A percentile compares a stretch with the other conserved stretches of the same genome.
These are phyloP conservation scores for Globisporangium uncinulatum DNA, from an alignment of 352 stramenopile genomes.

Conservation along the genomic window DNA sequence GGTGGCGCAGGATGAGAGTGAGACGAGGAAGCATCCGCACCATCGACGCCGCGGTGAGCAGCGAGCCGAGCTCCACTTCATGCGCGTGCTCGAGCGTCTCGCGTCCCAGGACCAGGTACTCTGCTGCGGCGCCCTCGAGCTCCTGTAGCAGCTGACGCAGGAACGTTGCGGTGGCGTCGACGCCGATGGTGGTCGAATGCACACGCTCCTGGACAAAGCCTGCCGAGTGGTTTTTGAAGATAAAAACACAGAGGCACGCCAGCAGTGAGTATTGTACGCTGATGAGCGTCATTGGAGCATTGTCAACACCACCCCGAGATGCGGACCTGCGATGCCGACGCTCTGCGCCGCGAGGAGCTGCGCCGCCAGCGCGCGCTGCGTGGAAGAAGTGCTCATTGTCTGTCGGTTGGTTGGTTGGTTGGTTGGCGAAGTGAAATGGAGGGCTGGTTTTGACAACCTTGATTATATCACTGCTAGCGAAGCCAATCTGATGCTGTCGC, in stretches of 20 bases:
- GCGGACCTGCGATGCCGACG: constrained; percentile 23
- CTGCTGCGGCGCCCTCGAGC: constrained; percentile 40
- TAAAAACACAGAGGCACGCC: neutral
- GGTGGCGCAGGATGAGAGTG: neutral
- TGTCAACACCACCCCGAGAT: neutral
- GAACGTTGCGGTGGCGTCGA: constrained; percentile 55
- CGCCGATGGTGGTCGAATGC: constrained; percentile 56
- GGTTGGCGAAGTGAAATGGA: constrained; percentile 1
- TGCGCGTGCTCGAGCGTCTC: constrained; percentile 29
- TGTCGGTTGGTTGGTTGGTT: neutral
- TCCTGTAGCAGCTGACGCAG: constrained; percentile 60
- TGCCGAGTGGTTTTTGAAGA: constrained; percentile 10
- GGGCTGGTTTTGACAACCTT: neutral
- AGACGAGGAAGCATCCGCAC: constrained; percentile 13
- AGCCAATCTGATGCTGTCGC: too few species aligned
- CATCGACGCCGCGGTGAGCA: constrained; percentile 59
- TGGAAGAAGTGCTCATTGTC: constrained; percentile 3
- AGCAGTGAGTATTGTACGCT: too few species aligned
- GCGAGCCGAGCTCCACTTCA: constrained; percentile 63
- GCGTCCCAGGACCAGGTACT: constrained; percentile 23
- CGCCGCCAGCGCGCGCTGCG: constrained; percentile 17
- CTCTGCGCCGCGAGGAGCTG: constrained; percentile 23
- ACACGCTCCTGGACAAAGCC: constrained; percentile 71
- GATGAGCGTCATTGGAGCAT: neutral
- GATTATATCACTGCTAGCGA: neutral